Percentiles rank a stretch among this genome's conserved stretches.
These are phyloP conservation scores for Eudorina sp. DNA, from an alignment of 139 green algal genomes.

Conservation along the genomic window DNA sequence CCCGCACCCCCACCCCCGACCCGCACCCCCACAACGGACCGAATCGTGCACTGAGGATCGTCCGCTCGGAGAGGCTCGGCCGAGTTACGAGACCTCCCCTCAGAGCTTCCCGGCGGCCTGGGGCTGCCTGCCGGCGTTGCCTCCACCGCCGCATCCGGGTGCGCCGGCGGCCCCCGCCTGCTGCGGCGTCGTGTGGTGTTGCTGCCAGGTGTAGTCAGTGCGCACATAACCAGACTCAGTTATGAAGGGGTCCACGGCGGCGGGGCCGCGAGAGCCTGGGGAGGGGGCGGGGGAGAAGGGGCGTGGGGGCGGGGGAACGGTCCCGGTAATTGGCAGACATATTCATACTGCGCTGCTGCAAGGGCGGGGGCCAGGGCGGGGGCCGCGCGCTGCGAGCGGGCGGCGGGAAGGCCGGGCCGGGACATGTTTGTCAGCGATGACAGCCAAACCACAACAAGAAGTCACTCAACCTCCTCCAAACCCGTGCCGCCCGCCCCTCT, in stretches of 20 bases:
- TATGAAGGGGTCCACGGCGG: slow-evolving; percentile 23
- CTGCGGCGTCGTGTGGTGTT: neutral
- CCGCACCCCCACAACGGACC: neutral
- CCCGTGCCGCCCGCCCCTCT: no score
- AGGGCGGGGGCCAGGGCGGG: no score
- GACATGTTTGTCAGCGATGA: no score
- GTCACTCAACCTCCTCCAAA: no score
- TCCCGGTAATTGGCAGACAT: no score
- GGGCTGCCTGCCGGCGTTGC: neutral
- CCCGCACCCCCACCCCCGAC: neutral
- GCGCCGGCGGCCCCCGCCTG: neutral
- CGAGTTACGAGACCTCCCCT: neutral
- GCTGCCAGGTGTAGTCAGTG: slow-evolving; percentile 46
- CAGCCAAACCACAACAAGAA: no score
- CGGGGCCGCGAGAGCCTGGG: slow-evolving; percentile 39
- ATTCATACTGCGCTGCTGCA: no score
- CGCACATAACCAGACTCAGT: slow-evolving; percentile 27
- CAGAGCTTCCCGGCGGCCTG: slow-evolving; percentile 25
- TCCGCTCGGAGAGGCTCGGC: no score
- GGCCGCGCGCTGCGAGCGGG: no score
- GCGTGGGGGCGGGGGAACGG: neutral
- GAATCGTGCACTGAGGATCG: no score
- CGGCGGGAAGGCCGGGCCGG: no score
- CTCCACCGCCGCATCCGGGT: neutral
- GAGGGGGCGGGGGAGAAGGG: neutral